Percentiles rank a stretch among this genome's conserved stretches.
These are phyloP conservation scores for Carex scoparia DNA, from an alignment of 176 grass and related monocot genomes.

Conservation along the genomic window DNA sequence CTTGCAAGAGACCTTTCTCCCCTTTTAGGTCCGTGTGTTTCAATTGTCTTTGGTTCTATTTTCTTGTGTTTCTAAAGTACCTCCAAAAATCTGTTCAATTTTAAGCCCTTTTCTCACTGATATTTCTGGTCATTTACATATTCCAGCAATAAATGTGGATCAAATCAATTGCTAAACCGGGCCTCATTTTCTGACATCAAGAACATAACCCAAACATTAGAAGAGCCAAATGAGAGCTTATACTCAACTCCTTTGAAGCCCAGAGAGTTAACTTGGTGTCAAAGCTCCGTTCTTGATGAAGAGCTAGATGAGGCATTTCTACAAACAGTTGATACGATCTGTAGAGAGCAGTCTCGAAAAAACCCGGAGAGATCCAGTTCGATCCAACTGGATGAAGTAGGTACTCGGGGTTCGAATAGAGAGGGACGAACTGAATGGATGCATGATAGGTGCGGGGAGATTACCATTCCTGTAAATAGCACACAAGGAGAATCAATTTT, in stretches of 20 bases:
- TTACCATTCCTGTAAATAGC: not conserved
- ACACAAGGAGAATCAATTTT: slow-evolving; percentile 28
- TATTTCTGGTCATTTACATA: not conserved
- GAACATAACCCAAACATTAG: not conserved
- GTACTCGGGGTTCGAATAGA: not conserved
- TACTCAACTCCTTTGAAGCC: slow-evolving; percentile 8
- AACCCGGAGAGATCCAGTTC: not conserved
- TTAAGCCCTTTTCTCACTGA: not conserved
- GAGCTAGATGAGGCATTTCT: slow-evolving; percentile 53
- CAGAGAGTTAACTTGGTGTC: not conserved
- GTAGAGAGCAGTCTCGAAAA: slow-evolving; percentile 26
- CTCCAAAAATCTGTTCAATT: not conserved
- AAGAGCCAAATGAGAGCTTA: not conserved
- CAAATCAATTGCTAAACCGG: not conserved
- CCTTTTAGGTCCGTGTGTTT: not conserved
- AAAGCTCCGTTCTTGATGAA: slow-evolving; percentile 24
- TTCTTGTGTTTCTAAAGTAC: not conserved
- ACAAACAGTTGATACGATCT: slow-evolving; percentile 44
- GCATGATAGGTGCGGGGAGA: not conserved
- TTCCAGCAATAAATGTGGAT: slow-evolving; percentile 1
- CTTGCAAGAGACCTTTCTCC: slow-evolving; percentile 26
- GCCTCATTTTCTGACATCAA: slow-evolving; percentile 17
- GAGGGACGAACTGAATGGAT: not conserved
- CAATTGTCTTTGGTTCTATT: not conserved
- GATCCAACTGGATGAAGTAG: not conserved